Evolutionary conservation across 352 stramenopile genomes (phyloP), one percentile per base, ranked within the genome.

Genomic region (Phytophthora sansomeana): DNA sequence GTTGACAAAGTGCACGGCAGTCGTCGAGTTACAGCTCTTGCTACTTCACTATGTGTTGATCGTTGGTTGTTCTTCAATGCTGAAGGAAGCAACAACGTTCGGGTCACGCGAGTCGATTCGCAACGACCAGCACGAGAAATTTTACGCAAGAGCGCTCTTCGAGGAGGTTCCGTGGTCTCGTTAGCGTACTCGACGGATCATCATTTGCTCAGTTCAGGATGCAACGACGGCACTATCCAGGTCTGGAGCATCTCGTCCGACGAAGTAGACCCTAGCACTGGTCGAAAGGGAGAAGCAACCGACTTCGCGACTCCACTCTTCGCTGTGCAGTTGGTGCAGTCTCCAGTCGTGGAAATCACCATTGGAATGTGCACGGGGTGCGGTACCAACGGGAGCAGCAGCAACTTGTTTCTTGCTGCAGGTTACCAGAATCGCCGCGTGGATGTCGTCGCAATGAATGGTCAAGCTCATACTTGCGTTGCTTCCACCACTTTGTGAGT

Each of bases 61-160:
- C 72, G 75, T 8, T 91, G 80, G 75, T 26, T 95, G 21, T 93
- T 93, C 51, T 95, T 90, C 63, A 72, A 73, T 42, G 73, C 79
- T 24, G 87, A 95, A 53, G 87, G 80, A 6, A 93, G 85, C 71
- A 83, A 88, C 46, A 93, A 78, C 65, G 83, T 95, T 48, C 85
- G 85, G 29, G 77, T 90, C 17, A 77, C 80, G 17, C 52, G 70
- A 5, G 67, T 88, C 1, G 81, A 87, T 47, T 77, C 73, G 14
- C 64, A 56, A 11, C 85, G 87, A 26, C 63, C 73, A 50, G 74
- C 75, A 8, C 88, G 89, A 55, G 91, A 93, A 66, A 90, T 95
- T 30, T 74, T 81, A 3, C 84, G 87, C 35, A 93, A 93, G 53
- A 82, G 74, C 17, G 63, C 79, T 24, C 85, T 81, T 56, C 80